Evolutionary conservation across 768 basidiomycete genomes (phyloP).

Genomic region (Lenzites betulinus): DNA sequence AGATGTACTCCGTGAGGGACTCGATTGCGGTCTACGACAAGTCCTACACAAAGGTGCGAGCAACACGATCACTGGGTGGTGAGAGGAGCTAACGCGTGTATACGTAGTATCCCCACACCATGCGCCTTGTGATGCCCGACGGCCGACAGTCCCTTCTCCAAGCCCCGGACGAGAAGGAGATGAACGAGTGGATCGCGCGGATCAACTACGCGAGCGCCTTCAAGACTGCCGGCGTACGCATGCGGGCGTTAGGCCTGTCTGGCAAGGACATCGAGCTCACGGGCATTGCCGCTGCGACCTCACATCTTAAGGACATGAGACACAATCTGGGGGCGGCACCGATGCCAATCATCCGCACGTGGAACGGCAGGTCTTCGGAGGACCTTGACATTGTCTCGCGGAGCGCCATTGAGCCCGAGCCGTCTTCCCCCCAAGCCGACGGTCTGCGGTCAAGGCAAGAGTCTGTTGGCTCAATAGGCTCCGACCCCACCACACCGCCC

Average conservation of each 20-base stretch:
- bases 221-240: slow-evolving; percentile 79
- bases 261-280: slow-evolving; percentile 72
- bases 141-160: slow-evolving; percentile 85
- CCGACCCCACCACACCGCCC: slow-evolving; percentile 53
- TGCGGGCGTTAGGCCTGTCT: slow-evolving; percentile 74
- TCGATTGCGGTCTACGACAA: slow-evolving; percentile 80
- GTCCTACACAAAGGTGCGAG: slow-evolving; percentile 71
- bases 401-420: slow-evolving; percentile 2
- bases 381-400: slow-evolving; percentile 17
- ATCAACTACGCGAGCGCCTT: slow-evolving; percentile 96
- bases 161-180: slow-evolving; percentile 63
- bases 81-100: not conserved
- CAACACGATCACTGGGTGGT: slow-evolving; percentile 26
- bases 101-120: slow-evolving; percentile 66
- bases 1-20: slow-evolving; percentile 76
- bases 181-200: slow-evolving; percentile 87
- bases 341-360: slow-evolving; percentile 32
- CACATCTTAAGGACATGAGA: slow-evolving; percentile 73
- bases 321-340: slow-evolving; percentile 32
- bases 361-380: slow-evolving; percentile 38
- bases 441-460: slow-evolving; percentile 1
- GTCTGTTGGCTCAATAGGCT: slow-evolving; percentile 36
- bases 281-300: slow-evolving; percentile 83
- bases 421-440: not conserved
- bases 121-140: slow-evolving; percentile 75